Evolutionary conservation across 2,329 filamentous ascomycete genomes (phyloP), one percentile per base, ranked within the genome.

Genomic region (Penicillium sp.): DNA sequence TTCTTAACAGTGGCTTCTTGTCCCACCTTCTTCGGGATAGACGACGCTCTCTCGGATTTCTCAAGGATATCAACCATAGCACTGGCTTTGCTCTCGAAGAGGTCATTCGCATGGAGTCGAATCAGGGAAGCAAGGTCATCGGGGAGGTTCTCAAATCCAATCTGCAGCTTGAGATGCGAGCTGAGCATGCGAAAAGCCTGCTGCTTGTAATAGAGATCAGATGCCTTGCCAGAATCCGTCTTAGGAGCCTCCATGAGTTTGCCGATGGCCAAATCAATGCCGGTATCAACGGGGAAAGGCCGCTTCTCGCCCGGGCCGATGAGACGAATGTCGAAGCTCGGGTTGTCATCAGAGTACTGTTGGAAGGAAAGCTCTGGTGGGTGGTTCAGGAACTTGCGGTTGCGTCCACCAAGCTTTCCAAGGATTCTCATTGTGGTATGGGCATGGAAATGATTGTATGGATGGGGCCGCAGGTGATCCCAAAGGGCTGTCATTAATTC

Each of bases 381-480:
- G 48, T 92, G 90, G 6, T 90, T 96, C 79, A 98, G 88, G 74
- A 96, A 99, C 70, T 96, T 97, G 35, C 96, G 83, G 69, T 99
- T 99, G 26, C 95, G 87, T 8, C 95, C 95, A 46, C 96, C 95
- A 13, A 99, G 84, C 75, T 99, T 99, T 14, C 95, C 95, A 2
- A 99, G 83, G 56, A 99, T 99, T 46, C 95, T 84, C 88, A 99
- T 96, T 0, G 95, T 98, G 0, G 95, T 98, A 72, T 99, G 95
- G 0, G 96, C 91, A 70, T 98, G 93, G 75, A 97, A 96, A 74
- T 99, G 96, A 67, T 90, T 96, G 74, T 99, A 96, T 0, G 95
- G 95, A 61, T 93, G 89, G 8, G 95, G 96, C 67, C 90, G 90
- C 43, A 99, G 83, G 73, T 99, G 96, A 62, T 97, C 93, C 83